Base-by-base conservation (phyloP, 2,329 filamentous ascomycete species). In the Alternaria gansuensis region DNA sequence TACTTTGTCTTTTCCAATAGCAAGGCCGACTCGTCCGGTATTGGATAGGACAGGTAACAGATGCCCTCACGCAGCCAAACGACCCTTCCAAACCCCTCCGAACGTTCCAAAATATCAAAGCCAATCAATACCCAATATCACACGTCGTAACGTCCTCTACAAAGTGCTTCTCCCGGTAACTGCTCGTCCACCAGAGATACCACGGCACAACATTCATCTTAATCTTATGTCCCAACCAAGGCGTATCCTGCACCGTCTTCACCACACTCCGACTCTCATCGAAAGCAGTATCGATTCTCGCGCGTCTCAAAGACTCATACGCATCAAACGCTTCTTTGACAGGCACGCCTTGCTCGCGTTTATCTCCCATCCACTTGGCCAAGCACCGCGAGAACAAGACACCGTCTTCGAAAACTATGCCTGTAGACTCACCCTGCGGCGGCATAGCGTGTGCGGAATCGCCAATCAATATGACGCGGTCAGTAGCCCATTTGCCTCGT, bases 401-500 rank as follows among this genome's bases (percentile, higher is more conserved):
- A 2, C 79, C 82, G 65, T 84, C 82, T 69, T 84, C 82, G 60
- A 84, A 83, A 9, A 83, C 81, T 33, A 84, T 80, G 14, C 82
- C 82, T 4, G 82, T 83, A 31, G 76, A 78, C 60, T 84, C 82
- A 10, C 82, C 82, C 57, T 83, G 81, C 3, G 82, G 82, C 3
- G 82, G 81, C 82, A 84, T 84, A 9, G 80, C 80, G 64, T 82
- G 80, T 48, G 81, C 80, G 31, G 79, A 78, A 57, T 82, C 80
- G 3, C 80, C 80, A 5, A 82, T 75, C 34, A 82, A 66, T 74
- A 81, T 79, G 3, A 78, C 75, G 4, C 78, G 69, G n/a, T 80
- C 72, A 0, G 79, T 81, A 2, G 74, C 72, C 81, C 80, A 82
- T 54, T 77, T 80, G 0, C 80, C 80, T 11, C 74, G 66, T 49